Evolutionary conservation across 345 rosid genomes (phyloP).

Genomic region (Murraya paniculata): DNA sequence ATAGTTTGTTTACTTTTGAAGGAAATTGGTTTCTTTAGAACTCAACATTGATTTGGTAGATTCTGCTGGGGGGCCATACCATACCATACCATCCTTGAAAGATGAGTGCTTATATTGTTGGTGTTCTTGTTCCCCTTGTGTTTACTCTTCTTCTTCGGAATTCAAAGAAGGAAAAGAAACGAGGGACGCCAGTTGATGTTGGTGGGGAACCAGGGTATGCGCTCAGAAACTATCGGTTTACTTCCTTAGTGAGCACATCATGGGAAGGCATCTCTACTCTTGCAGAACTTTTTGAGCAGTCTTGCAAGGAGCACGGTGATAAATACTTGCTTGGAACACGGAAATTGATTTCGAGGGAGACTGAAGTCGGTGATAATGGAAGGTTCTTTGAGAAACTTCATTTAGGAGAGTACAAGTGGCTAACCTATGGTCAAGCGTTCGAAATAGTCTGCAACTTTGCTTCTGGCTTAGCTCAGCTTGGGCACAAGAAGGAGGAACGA

Average conservation of each 20-base stretch:
- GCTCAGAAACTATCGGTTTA: constrained; percentile 55
- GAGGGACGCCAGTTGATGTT: constrained; percentile 77
- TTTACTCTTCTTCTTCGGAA: constrained; percentile 58
- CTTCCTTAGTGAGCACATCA: constrained; percentile 50
- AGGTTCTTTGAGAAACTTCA: constrained; percentile 88
- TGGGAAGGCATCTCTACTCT: constrained; percentile 84
- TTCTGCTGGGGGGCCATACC: constrained; percentile 4
- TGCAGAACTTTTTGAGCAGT: constrained; percentile 81
- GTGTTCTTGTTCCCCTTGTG: constrained; percentile 70
- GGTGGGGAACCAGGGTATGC: constrained; percentile 86
- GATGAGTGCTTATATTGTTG: constrained; percentile 79
- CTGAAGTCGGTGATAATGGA: constrained; percentile 59
- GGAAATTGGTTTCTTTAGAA: background rate
- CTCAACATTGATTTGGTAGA: constrained; percentile 1
- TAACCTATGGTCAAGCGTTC: constrained; percentile 59
- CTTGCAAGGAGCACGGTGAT: constrained; percentile 56
- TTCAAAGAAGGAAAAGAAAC: constrained; percentile 52
- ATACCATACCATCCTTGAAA: constrained; percentile 18
- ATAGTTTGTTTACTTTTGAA: background rate
- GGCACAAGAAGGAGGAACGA: constrained; percentile 69
- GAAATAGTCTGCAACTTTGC: constrained; percentile 66
- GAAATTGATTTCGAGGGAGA: constrained; percentile 59
- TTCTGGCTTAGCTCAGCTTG: constrained; percentile 78
- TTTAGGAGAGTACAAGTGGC: constrained; percentile 92
- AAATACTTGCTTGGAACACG: constrained; percentile 80